phyloP scores from a whole-genome alignment of 257 asterid genomes.

The Solanum sitiens region DNA sequence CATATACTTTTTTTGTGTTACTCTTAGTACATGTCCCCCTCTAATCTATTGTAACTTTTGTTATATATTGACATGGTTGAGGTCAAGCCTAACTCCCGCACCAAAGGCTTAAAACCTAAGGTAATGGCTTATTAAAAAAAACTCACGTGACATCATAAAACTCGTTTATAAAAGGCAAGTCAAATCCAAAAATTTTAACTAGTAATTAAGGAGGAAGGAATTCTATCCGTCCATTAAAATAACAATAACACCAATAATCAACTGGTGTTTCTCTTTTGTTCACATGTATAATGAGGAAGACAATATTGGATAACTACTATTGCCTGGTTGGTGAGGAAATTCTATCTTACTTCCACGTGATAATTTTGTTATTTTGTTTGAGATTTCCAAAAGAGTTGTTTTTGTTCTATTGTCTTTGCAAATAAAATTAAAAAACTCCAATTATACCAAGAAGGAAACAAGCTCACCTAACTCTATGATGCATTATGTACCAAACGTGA shows the following conservation, averaged over 20 bases:
- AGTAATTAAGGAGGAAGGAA: background rate
- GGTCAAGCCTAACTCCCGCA: too few species aligned
- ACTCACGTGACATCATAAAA: too few species aligned
- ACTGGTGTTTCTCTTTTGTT: background rate
- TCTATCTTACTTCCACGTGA: background rate
- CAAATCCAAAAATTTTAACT: too few species aligned
- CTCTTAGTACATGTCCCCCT: too few species aligned
- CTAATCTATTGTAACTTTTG: too few species aligned
- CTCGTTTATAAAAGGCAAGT: too few species aligned
- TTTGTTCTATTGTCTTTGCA: background rate
- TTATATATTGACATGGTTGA: too few species aligned
- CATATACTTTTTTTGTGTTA: too few species aligned
- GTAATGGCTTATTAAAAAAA: too few species aligned
- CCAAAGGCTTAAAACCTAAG: too few species aligned
- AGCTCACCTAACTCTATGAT: background rate
- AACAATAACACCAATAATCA: too few species aligned
- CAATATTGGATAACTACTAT: background rate
- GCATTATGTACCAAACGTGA: background rate
- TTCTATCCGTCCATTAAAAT: background rate
- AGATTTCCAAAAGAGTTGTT: background rate
- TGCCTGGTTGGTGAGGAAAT: background rate
- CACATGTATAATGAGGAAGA: background rate
- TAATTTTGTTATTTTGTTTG: background rate
- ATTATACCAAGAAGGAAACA: background rate
- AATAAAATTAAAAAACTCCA: background rate